Evolutionary conservation across 805 yeast genomes (phyloP).

Genomic region (Geotrichum ghanense): DNA sequence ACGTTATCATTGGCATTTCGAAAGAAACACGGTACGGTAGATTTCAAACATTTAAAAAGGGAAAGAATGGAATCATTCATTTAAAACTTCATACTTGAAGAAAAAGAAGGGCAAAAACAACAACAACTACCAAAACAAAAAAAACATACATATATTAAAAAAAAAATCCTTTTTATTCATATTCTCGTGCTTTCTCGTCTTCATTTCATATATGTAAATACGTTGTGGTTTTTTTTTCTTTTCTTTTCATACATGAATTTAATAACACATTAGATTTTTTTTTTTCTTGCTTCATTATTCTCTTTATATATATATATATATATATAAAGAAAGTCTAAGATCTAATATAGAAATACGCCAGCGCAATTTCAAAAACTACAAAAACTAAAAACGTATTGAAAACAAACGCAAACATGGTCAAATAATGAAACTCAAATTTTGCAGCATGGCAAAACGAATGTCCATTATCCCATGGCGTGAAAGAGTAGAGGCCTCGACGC

Average conservation of each 20-base stretch:
- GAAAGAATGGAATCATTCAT: constrained; percentile 59
- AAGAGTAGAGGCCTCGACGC: constrained; percentile 17
- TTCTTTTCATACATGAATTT: too few relatives aligned
- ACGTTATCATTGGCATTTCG: constrained; percentile 52
- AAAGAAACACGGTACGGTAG: constrained; percentile 87
- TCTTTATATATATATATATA: too few relatives aligned
- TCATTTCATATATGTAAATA: too few relatives aligned
- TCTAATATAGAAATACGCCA: too few relatives aligned
- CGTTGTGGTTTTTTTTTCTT: too few relatives aligned
- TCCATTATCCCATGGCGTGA: constrained; percentile 7
- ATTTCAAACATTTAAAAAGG: constrained; percentile 49
- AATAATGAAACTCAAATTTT: constrained; percentile 10
- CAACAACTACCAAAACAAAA: neutral
- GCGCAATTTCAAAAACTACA: constrained; percentile 6
- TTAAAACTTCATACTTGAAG: constrained; percentile 4
- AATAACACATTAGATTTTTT: too few relatives aligned
- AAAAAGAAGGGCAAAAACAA: too few relatives aligned
- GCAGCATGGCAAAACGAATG: constrained; percentile 15
- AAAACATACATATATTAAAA: too few relatives aligned
- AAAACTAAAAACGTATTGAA: constrained; percentile 7
- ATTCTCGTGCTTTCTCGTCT: too few relatives aligned
- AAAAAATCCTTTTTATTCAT: too few relatives aligned
- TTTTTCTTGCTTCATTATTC: too few relatives aligned
- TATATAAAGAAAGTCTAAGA: too few relatives aligned
- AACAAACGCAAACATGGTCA: constrained; percentile 8